Conservation (phyloP, 129 eudicot species). For the Pseudognaphalium luteoalbum region DNA sequence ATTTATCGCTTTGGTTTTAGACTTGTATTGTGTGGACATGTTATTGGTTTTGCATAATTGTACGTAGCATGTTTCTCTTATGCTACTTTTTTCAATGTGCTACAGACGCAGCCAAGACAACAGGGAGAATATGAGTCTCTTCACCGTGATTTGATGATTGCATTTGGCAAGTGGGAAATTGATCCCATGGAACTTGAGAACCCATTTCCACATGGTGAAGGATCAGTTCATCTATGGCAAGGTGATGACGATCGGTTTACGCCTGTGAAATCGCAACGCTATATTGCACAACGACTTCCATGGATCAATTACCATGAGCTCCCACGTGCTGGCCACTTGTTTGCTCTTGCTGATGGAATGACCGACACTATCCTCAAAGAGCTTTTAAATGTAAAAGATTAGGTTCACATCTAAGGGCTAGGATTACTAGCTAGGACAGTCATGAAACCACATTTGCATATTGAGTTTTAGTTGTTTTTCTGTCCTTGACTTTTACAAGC, state of each 20-base stretch:
- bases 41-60: background rate
- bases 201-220: slow-evolving; percentile 15
- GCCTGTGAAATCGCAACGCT: slow-evolving; percentile 8
- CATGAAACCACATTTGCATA: background rate
- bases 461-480: background rate
- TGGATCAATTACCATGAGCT: slow-evolving; percentile 18
- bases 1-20: too few species aligned
- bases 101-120: slow-evolving; percentile 17
- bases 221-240: slow-evolving; percentile 5
- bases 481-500: background rate
- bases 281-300: slow-evolving; percentile 11
- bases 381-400: slow-evolving; percentile 6
- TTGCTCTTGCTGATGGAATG: slow-evolving; percentile 3
- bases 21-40: too few species aligned
- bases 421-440: background rate
- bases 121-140: slow-evolving; percentile 18
- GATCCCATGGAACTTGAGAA: slow-evolving; percentile 10
- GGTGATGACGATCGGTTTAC: slow-evolving; percentile 7
- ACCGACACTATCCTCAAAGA: background rate
- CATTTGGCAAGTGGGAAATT: slow-evolving; percentile 17
- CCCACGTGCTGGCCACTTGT: slow-evolving; percentile 13
- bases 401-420: background rate
- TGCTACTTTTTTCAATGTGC: background rate
- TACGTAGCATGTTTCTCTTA: background rate
- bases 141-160: slow-evolving; percentile 10